These are phyloP conservation scores for Thelonectria blattea DNA, from an alignment of 2,329 filamentous ascomycete genomes.

Conservation along the genomic window DNA sequence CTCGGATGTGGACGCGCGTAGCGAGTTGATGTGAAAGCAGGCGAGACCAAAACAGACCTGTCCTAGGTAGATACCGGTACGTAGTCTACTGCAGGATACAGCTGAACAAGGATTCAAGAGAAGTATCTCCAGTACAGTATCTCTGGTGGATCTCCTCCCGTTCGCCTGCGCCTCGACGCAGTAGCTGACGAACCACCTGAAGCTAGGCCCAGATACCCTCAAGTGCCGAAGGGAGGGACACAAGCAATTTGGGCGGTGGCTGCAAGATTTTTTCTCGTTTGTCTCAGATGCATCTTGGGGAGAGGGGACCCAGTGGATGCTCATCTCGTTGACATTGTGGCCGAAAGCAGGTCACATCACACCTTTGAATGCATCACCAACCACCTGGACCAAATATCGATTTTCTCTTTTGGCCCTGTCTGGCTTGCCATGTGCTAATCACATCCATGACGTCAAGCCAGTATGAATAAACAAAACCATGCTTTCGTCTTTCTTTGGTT, in stretches of 20 bases:
- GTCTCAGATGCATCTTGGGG: not conserved
- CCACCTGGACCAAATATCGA: not conserved
- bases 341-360: too few species aligned
- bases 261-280: not conserved
- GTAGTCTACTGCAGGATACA: not conserved
- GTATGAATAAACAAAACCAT: not conserved
- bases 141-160: not conserved
- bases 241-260: not conserved
- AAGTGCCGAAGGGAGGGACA: not conserved
- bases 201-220: not conserved
- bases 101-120: conserved; percentile 5
- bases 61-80: not conserved
- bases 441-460: conserved; percentile 36
- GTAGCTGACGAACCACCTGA: not conserved
- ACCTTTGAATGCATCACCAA: too few species aligned
- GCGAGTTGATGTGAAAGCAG: not conserved
- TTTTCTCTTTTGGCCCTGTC: too few species aligned
- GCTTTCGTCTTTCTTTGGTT: not conserved
- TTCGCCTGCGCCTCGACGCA: not conserved
- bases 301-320: too few species aligned
- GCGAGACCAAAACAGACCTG: not conserved
- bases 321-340: too few species aligned
- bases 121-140: not conserved
- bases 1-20: not conserved
- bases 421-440: not conserved